Conservation (phyloP, 2,329 filamentous ascomycete species). For the Salinomyces thailandicus region DNA sequence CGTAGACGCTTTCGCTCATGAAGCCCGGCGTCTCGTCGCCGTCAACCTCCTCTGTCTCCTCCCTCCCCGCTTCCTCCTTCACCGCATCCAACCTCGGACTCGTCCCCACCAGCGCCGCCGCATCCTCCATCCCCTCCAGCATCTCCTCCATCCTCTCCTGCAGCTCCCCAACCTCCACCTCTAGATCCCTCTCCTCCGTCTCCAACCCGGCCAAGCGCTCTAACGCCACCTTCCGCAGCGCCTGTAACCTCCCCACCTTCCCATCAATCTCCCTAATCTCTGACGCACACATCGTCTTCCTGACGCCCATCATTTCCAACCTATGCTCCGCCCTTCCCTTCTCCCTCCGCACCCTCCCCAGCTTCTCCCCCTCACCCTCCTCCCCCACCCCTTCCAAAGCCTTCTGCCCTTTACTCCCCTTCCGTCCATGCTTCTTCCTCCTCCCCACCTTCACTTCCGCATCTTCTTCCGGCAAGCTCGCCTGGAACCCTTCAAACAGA, state of each 20-base stretch:
- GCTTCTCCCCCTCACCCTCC: slow-evolving; percentile 42
- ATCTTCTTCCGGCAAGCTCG: slow-evolving; percentile 63
- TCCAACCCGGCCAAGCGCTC: slow-evolving; percentile 78
- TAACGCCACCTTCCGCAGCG: slow-evolving; percentile 84
- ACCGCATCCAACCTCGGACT: slow-evolving; percentile 25
- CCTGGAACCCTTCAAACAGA: slow-evolving; percentile 92
- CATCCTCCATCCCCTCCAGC: slow-evolving; percentile 47
- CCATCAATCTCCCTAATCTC: slow-evolving; percentile 95
- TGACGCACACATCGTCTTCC: slow-evolving; percentile 95
- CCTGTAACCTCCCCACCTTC: slow-evolving; percentile 86
- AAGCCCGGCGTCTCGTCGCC: slow-evolving; percentile 50
- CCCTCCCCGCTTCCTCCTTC: slow-evolving; percentile 38
- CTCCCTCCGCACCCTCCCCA: slow-evolving; percentile 64
- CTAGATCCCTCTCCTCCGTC: slow-evolving; percentile 78
- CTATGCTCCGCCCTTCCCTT: slow-evolving; percentile 70
- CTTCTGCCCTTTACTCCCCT: slow-evolving; percentile 64
- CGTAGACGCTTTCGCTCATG: slow-evolving; percentile 97
- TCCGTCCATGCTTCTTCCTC: slow-evolving; percentile 56
- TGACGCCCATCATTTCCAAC: slow-evolving; percentile 79
- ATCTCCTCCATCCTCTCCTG: slow-evolving; percentile 54
- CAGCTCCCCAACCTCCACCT: slow-evolving; percentile 63
- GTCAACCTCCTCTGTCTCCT: slow-evolving; percentile 28
- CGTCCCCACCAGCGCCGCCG: slow-evolving; percentile 35
- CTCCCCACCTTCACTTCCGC: slow-evolving; percentile 31
- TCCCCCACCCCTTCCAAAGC: slow-evolving; percentile 47